A percentile compares a stretch with the other conserved stretches of the same genome.
Conservation (phyloP, 345 rosid genomes). For the Mallotus nudiflorus region DNA sequence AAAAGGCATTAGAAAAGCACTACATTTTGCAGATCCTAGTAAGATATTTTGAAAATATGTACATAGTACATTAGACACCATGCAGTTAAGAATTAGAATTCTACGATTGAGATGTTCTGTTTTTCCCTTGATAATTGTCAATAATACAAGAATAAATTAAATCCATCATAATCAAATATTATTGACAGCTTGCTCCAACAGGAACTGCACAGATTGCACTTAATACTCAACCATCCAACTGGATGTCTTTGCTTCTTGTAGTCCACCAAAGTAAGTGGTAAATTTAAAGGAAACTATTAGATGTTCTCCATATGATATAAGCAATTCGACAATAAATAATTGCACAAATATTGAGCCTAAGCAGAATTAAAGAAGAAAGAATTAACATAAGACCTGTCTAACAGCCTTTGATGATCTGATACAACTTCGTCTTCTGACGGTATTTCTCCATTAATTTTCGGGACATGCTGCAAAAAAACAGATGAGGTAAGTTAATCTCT, state of each 20-base stretch:
- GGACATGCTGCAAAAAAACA: conserved; percentile 58
- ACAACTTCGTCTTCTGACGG: conserved; percentile 61
- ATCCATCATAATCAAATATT: neutral
- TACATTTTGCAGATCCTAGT: neutral
- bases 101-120: too few species aligned
- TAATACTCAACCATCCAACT: neutral
- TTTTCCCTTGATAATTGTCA: neutral
- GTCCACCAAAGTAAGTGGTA: neutral
- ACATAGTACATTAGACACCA: too few species aligned
- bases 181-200: too few species aligned
- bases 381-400: conserved; percentile 43
- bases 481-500: neutral
- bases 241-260: neutral
- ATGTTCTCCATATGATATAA: neutral
- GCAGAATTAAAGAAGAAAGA: neutral
- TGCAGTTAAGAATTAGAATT: too few species aligned
- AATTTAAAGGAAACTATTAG: neutral
- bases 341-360: neutral
- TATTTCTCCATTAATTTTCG: conserved; percentile 62
- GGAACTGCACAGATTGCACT: too few species aligned
- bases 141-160: too few species aligned
- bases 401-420: conserved; percentile 68
- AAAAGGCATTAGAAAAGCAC: neutral
- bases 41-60: neutral
- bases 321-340: neutral